Evolutionary conservation across 2,329 filamentous ascomycete species (phyloP), one percentile per base, ranked within the genome.

Genomic region (Geoglossum cookeanum): DNA sequence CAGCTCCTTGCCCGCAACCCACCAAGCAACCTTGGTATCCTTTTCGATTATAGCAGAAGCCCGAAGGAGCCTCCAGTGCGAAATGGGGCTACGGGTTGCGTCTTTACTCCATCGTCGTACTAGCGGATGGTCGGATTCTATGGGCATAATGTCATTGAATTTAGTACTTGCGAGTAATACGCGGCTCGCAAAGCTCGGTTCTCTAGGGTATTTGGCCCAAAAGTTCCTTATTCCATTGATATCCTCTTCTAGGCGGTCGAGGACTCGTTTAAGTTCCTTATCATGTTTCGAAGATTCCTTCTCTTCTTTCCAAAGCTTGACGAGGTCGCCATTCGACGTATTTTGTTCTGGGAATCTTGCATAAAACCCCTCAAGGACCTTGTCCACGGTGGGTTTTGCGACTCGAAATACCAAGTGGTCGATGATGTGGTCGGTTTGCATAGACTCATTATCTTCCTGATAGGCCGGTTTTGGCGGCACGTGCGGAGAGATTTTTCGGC

Each of bases 321-420:
- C 15, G 5, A 58, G 27, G 58, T 75, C 73, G 11, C 62, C 58
- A 1, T 58, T 39, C n/a, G n/a, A 9, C 55, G 15, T 48, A 39
- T 7, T 4, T 63, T 61, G 5, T 65, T 62, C 0, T 65, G 59
- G 49, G 66, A 69, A 2, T 61, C 59, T 0, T 62, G 59, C 5
- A 67, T 60, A 7, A 74, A 67, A 3, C 67, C 60, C 5, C 15
- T 1, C 5, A 3, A 45, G 42, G 22, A 45, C 9, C 1, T 45
- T 45, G 5, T 45, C 42, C n/a, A 22, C n/a, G n/a, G 13, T 9
- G 42, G 59, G 59, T 8, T 61, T 58, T 6, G 71, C 70, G 6
- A 74, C 68, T 1, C 65, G 58, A 52, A 75, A 75, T 42, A 68
- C 70, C 9, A 75, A 63, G 57, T 68, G 69, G 56, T 75, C 74